Evolutionary conservation across 257 asterid genomes (phyloP), one percentile per base, ranked within the genome.

Genomic region (Nicotiana tomentosiformis): DNA sequence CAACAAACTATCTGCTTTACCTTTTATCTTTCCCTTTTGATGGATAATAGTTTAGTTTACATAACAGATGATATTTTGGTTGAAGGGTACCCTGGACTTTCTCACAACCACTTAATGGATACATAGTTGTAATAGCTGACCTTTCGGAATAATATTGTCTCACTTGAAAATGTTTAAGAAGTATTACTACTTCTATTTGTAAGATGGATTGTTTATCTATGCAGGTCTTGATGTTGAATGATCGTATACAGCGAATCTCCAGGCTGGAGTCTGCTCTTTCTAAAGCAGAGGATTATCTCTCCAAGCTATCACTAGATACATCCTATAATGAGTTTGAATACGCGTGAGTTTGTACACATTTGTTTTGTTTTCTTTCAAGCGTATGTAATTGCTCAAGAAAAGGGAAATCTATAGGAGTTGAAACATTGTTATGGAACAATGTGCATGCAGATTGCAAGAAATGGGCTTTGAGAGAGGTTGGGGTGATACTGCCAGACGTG

Each of bases 401-500:
- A 26, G n/a, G 14, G 61, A 51, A 55, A 26, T 11, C 53, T 26
- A 26, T 51, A 76, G 64, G 9, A 76, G 17, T 35, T n/a, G 77
- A 32, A 49, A 66, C 30, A 12, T 32, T 51, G 14, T 10, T 66
- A 68, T 66, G 35, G 64, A 26, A 53, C 56, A 18, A 20, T 12
- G 33, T 18, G 49, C 84, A 66, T 86, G 81, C 94, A 96, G 99
- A 69, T 90, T 96, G 88, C 99, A 96, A 86, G 99, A 91, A 82
- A 70, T 96, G 94, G 99, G 99, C 15, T 96, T 96, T 83, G 99
- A 96, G 93, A 91, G 96, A 84, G 99, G 99, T 60, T 96, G 98
- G 99, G 99, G 99, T 66, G 98, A 93, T 86, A 93, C 94, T 20
- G 97, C 98, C 62, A 91, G 33, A 69, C 86, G 88, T 83, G 95